A percentile compares a stretch with the other conserved stretches of the same genome.
Conservation (phyloP, 2,329 filamentous ascomycete species). For the Fusarium sp. region DNA sequence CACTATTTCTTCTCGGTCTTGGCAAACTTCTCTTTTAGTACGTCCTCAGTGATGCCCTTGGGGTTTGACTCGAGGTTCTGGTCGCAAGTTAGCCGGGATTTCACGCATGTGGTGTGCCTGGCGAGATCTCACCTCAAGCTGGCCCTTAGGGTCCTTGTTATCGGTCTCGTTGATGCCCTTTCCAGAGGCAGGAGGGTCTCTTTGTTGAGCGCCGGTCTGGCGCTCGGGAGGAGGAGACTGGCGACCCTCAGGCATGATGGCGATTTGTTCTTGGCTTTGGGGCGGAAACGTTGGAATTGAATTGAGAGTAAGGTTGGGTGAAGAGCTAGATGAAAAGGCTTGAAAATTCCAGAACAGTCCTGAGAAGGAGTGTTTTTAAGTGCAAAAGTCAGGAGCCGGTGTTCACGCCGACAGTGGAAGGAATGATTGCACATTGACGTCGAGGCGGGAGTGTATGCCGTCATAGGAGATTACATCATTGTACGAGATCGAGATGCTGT, state of each 20-base stretch:
- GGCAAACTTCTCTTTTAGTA: constrained; percentile 72
- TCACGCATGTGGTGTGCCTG: neutral
- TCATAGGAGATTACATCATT: constrained; percentile 51
- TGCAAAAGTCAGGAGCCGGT: constrained; percentile 5
- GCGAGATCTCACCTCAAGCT: constrained; percentile 62
- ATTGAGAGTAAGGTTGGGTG: neutral
- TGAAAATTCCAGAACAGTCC: neutral
- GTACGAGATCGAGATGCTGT: constrained; percentile 39
- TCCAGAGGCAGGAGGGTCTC: constrained; percentile 70
- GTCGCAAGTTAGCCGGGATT: constrained; percentile 5
- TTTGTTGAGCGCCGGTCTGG: constrained; percentile 76
- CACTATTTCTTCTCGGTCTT: constrained; percentile 58
- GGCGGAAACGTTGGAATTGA: neutral
- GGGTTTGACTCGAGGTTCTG: constrained; percentile 77
- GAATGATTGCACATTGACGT: constrained; percentile 47
- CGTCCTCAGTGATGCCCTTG: constrained; percentile 73
- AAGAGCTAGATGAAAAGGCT: constrained; percentile 13
- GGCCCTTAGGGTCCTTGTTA: constrained; percentile 64
- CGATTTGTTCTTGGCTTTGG: constrained; percentile 40
- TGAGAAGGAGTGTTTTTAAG: constrained; percentile 16
- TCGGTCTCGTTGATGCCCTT: constrained; percentile 69
- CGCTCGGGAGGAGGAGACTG: constrained; percentile 83
- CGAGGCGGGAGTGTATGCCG: constrained; percentile 44
- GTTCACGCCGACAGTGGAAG: neutral
- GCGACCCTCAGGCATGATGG: constrained; percentile 80